Conservation (phyloP, 2,329 filamentous ascomycete species). For the Pestalotiopsis fici region DNA sequence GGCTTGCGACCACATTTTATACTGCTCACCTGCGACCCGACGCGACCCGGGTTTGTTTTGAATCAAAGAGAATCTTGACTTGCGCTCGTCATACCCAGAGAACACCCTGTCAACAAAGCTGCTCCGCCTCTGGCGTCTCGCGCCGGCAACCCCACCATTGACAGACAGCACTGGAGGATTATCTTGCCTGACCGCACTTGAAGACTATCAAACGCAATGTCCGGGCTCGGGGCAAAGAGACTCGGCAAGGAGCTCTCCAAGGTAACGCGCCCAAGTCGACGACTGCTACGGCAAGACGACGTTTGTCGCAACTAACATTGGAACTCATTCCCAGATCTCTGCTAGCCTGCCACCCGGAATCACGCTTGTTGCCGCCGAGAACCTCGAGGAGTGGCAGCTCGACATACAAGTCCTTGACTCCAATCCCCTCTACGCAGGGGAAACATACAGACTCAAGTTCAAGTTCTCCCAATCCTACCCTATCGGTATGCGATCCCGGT, state of each 20-base stretch:
- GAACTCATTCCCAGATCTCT: conserved; percentile 44
- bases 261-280: conserved; percentile 33
- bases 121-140: neutral
- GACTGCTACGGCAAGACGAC: conserved; percentile 23
- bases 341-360: conserved; percentile 69
- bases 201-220: conserved; percentile 15
- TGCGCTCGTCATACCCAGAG: too few species aligned
- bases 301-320: neutral
- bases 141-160: neutral
- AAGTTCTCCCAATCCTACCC: conserved; percentile 83
- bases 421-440: conserved; percentile 82
- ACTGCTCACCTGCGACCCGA: too few species aligned
- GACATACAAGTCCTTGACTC: conserved; percentile 88
- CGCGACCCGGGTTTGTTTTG: too few species aligned
- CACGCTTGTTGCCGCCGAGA: conserved; percentile 75
- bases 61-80: too few species aligned
- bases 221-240: conserved; percentile 55
- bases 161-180: neutral
- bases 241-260: conserved; percentile 61
- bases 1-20: too few species aligned
- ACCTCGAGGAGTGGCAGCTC: conserved; percentile 87
- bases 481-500: conserved; percentile 63
- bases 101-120: too few species aligned
- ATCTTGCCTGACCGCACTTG: neutral
- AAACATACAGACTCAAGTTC: conserved; percentile 86